Percentiles rank a stretch among this genome's conserved stretches.
Evolutionary conservation across 2,329 filamentous ascomycete species (phyloP).

Genomic region (Furcasterigmium furcatum): DNA sequence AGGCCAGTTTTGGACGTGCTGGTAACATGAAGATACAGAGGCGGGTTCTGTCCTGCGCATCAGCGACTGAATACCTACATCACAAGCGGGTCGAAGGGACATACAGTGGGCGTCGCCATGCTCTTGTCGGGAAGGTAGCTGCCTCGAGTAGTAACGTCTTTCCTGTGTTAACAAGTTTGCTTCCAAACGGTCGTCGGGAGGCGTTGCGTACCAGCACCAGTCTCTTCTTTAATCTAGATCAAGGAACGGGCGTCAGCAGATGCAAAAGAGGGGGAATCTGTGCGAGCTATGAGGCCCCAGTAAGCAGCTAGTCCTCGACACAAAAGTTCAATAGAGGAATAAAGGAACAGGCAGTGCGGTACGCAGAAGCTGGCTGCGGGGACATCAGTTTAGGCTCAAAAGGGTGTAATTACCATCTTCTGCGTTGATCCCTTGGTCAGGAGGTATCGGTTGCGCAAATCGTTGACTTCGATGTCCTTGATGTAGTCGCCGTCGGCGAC

Average conservation of each 20-base stretch:
- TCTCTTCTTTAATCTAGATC: conserved; percentile 99
- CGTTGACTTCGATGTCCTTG: conserved; percentile 98
- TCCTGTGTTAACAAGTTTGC: conserved; percentile 52
- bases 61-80: conserved; percentile 2
- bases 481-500: conserved; percentile 97
- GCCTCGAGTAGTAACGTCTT: conserved; percentile 98
- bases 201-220: conserved; percentile 94
- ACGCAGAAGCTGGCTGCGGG: conserved; percentile 12
- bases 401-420: conserved; percentile 91
- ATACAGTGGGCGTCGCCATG: conserved; percentile 90
- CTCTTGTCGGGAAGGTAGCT: conserved; percentile 96
- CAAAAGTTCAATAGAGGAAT: conserved; percentile 29
- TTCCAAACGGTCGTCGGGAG: conserved; percentile 46
- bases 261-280: conserved; percentile 69
- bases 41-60: conserved; percentile 67
- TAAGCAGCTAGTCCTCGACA: conserved; percentile 68
- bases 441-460: conserved; percentile 92
- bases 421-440: conserved; percentile 96
- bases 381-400: conserved; percentile 38
- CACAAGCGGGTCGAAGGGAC: conserved; percentile 26
- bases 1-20: conserved; percentile 90
- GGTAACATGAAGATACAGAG: conserved; percentile 91
- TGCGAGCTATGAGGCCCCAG: conserved; percentile 62
- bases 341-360: conserved; percentile 28
- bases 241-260: conserved; percentile 89